Evolutionary conservation across 495 filamentous ascomycete species (phyloP).

Genomic region (Penicillium atrosanguineum): DNA sequence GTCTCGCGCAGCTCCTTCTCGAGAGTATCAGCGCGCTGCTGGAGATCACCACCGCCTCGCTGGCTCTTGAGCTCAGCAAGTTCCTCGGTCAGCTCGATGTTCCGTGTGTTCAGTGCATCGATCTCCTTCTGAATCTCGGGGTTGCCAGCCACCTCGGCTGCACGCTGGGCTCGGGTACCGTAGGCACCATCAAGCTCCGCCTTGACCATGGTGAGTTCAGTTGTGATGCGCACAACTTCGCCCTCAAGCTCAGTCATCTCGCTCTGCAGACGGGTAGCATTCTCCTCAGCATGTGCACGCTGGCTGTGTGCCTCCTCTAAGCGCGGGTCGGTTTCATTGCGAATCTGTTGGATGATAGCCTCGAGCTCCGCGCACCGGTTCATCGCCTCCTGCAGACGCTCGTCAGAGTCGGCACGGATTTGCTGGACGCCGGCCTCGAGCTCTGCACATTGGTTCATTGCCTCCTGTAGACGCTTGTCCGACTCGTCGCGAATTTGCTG

Average conservation of each 20-base stretch:
- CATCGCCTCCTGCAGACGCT: neutral
- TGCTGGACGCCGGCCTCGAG: constrained; percentile 23
- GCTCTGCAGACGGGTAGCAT: constrained; percentile 51
- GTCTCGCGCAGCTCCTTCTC: constrained; percentile 80
- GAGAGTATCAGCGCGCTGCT: constrained; percentile 58
- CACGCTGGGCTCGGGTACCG: constrained; percentile 72
- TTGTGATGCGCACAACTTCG: constrained; percentile 82
- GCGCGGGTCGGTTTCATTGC: constrained; percentile 33
- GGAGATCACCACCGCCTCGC: constrained; percentile 46
- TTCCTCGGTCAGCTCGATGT: constrained; percentile 58
- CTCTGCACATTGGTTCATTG: constrained; percentile 19
- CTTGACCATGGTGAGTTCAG: constrained; percentile 85
- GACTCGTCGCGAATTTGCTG: constrained; percentile 37
- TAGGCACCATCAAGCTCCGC: constrained; percentile 96
- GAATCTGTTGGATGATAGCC: constrained; percentile 36
- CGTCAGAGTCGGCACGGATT: neutral
- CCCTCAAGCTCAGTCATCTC: constrained; percentile 75
- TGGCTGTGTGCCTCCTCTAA: constrained; percentile 22
- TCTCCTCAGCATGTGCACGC: constrained; percentile 40
- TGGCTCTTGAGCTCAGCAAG: constrained; percentile 52
- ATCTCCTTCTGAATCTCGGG: constrained; percentile 66
- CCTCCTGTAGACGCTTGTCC: constrained; percentile 33
- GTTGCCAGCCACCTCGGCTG: constrained; percentile 68
- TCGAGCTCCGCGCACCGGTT: constrained; percentile 19
- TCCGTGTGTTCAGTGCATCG: constrained; percentile 58